Evolutionary conservation across 1,284 basidiomycete genomes (phyloP), one percentile per base, ranked within the genome.

Genomic region (Megacollybia platyphylla): DNA sequence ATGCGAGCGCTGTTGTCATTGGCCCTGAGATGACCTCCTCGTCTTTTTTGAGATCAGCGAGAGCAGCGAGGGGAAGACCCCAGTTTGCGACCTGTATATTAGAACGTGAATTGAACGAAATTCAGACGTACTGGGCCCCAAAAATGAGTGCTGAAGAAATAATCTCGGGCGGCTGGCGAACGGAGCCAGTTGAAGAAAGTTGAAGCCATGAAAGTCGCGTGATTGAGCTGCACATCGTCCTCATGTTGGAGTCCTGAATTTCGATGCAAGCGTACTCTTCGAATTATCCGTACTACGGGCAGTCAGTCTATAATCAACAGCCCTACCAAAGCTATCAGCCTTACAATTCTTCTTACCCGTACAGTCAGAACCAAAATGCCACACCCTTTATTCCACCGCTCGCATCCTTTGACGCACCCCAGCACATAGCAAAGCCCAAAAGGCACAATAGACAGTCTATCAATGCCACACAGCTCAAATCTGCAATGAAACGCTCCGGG

Each of bases 111-210:
- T 53, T 50, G 49, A 46, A 46, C 29, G 44, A 11, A 47, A 44
- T 39, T 24, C 43, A 47, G 18, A 78, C 87, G 31, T 48, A 92
- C 89, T 49, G 88, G 88, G 54, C 90, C 90, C 89, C 90, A 94
- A 70, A 94, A 94, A 63, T 94, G 90, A 48, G 90, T 94, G 59
- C 90, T 93, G 68, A 94, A 87, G 67, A 96, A 93, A 63, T 96
- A 96, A 53, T 90, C 77, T 54, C 87, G 72, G 15, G 85, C 87
- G 39, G 87, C 87, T 44, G 91, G 91, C 43, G 87, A 91, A 55
- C 84, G 83, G 56, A 87, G 54, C 89, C 89, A 94, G 55, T 73
- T 73, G 58, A 81, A 68, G 67, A 93, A 90, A 36, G 78, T 79
- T 37, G 84, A 85, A 46, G 85, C 72, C 86, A 88, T 88, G 57